Evolutionary conservation across 768 basidiomycete genomes (phyloP), one percentile per base, ranked within the genome.

Genomic region (Suillus clintonianus): DNA sequence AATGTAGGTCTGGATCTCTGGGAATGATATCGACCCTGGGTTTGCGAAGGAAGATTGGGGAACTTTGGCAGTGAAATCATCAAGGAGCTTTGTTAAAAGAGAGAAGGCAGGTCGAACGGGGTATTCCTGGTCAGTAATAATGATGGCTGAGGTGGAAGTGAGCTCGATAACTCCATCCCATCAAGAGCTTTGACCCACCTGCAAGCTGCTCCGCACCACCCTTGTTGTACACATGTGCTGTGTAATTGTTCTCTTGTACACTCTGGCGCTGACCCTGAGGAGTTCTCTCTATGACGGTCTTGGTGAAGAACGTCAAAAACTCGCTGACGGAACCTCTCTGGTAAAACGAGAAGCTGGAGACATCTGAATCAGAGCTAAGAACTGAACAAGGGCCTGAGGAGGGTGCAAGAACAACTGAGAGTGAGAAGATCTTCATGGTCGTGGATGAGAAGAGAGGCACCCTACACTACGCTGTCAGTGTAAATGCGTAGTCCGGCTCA

Each of bases 71-170:
- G 86, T 85, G 75, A 97, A 97, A 61, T 99, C 97, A 67, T 99
- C 97, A 43, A 99, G 84, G 22, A 98, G 74, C 80, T 97, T 98
- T 63, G 92, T 89, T 60, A 99, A 81, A 47, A 99, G 83, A 19
- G 97, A 97, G 82, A 98, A 99, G 1, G 95, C 97, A 6, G 96
- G 94, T 62, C 97, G 89, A 61, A 95, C 92, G 60, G 97, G 97
- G 77, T 99, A 99, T 75, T 99, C 97, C 55, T 92, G 84, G 79
- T 98, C 96, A 22, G 95, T 91, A 69, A 99, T 91, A 69, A 99
- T 88, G 61, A 98, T 92, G 64, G 86, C 95, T 96, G 71, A 30
- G 61, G 37, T 69, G 60, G 57, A 45, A 65, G 57, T 59, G 43
- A 54, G 63, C 19, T 30, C 45, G 63, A 27, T 32, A 56, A 41